Conservation (phyloP, 2,329 filamentous ascomycete genomes). For the Exophiala xenobiotica region DNA sequence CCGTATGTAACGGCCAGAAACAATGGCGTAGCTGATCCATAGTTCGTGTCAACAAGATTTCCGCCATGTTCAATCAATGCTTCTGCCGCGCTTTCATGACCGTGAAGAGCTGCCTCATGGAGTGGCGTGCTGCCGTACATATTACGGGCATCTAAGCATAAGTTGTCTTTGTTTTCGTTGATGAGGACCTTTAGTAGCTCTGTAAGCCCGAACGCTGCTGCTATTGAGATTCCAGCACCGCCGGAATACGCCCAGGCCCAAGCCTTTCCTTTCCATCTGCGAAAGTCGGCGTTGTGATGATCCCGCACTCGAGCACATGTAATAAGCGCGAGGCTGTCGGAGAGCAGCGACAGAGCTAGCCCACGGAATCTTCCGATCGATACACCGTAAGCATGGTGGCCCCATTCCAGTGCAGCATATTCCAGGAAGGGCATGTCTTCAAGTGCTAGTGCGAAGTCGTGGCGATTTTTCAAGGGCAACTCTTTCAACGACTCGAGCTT, state of each 20-base stretch:
- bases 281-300: constrained; percentile 8
- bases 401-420: constrained; percentile 29
- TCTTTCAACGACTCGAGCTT: constrained; percentile 13
- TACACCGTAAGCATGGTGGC: constrained; percentile 20
- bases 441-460: constrained; percentile 13
- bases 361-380: constrained; percentile 13
- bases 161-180: constrained; percentile 4
- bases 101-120: constrained; percentile 26
- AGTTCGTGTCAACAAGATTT: constrained; percentile 20
- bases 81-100: constrained; percentile 23
- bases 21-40: constrained; percentile 24
- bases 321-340: constrained; percentile 16
- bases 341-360: constrained; percentile 19
- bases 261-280: constrained; percentile 18
- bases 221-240: constrained; percentile 27
- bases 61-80: constrained; percentile 26
- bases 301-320: constrained; percentile 25
- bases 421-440: constrained; percentile 21
- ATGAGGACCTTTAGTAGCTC: constrained; percentile 25
- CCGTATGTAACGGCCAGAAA: constrained; percentile 27
- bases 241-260: constrained; percentile 24
- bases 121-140: constrained; percentile 28
- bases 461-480: constrained; percentile 14
- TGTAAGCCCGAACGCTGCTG: constrained; percentile 24
- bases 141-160: constrained; percentile 33